Evolutionary conservation across 441 rosid genomes (phyloP).

Genomic region (Euphorbia celastroides): DNA sequence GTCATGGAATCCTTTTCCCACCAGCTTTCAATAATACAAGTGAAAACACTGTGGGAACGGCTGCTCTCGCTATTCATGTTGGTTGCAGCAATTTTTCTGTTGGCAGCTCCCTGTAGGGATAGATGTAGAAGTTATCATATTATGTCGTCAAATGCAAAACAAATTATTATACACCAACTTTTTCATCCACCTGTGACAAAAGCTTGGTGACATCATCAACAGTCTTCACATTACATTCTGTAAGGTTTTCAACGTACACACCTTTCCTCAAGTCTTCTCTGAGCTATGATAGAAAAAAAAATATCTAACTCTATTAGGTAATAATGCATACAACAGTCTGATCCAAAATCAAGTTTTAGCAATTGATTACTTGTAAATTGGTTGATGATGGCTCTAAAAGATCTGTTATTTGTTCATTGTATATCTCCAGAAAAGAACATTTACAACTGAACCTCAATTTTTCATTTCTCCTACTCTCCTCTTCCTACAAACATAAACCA

Average conservation of each 20-base stretch:
- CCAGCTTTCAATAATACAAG: slow-evolving; percentile 81
- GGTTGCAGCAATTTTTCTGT: slow-evolving; percentile 88
- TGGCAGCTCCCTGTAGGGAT: slow-evolving; percentile 66
- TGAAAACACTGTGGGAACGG: slow-evolving; percentile 94
- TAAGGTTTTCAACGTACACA: slow-evolving; percentile 84
- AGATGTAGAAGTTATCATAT: slow-evolving; percentile 14
- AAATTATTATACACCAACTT: slow-evolving; percentile 10
- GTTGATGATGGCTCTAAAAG: slow-evolving; percentile 88
- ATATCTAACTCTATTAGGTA: slow-evolving; percentile 16
- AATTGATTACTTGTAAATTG: slow-evolving; percentile 66
- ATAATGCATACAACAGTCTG: slow-evolving; percentile 8
- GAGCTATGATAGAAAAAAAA: slow-evolving; percentile 48
- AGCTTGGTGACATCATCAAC: slow-evolving; percentile 73
- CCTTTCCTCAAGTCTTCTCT: slow-evolving; percentile 90
- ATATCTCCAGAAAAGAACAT: slow-evolving; percentile 92
- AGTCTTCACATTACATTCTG: slow-evolving; percentile 55
- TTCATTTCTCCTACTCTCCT: slow-evolving; percentile 70
- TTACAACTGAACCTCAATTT: slow-evolving; percentile 77
- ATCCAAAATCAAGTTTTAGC: slow-evolving; percentile 14
- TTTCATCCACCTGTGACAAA: slow-evolving; percentile 52
- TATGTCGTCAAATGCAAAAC: slow-evolving; percentile 11
- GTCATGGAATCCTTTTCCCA: slow-evolving; percentile 91
- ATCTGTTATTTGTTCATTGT: slow-evolving; percentile 91
- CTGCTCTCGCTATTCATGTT: slow-evolving; percentile 96
- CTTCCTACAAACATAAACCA: slow-evolving; percentile 49